Percentiles rank a stretch among this genome's conserved stretches.
These are phyloP conservation scores for Isabelozyma gotoi DNA, from an alignment of 805 yeast genomes.

Conservation along the genomic window DNA sequence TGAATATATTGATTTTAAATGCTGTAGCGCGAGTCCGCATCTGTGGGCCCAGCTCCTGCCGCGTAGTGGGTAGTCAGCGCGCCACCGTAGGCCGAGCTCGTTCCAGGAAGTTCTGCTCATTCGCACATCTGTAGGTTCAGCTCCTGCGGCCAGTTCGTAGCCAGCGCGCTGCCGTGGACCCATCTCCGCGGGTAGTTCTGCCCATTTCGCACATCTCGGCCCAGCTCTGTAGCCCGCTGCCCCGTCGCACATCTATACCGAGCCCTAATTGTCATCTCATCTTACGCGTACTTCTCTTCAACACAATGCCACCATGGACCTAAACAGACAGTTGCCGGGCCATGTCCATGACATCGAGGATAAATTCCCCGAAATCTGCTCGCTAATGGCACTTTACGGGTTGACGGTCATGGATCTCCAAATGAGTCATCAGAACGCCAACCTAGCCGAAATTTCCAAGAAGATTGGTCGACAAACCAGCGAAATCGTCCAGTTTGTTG, in stretches of 20 bases:
- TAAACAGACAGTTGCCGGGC: background rate
- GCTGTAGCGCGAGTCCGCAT: too few species aligned
- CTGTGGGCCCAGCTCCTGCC: background rate
- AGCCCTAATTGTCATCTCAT: too few species aligned
- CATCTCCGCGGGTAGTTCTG: too few species aligned
- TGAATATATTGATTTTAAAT: background rate
- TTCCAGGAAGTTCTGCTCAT: too few species aligned
- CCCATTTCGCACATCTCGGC: too few species aligned
- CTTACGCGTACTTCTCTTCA: background rate
- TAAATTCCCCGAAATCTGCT: background rate
- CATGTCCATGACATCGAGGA: slow-evolving; percentile 1
- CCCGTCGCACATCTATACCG: too few species aligned
- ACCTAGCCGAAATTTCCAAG: background rate
- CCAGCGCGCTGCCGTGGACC: too few species aligned
- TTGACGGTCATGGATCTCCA: background rate
- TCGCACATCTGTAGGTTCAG: too few species aligned
- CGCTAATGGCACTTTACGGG: background rate
- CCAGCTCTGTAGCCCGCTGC: too few species aligned
- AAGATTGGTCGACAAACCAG: background rate
- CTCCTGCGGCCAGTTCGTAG: too few species aligned
- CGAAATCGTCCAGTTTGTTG: background rate
- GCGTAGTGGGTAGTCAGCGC: too few species aligned
- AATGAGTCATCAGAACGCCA: background rate
- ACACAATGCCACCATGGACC: background rate
- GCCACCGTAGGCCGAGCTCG: too few species aligned